Conservation (phyloP, 2,329 filamentous ascomycete species). For the Claviceps arundinis region DNA sequence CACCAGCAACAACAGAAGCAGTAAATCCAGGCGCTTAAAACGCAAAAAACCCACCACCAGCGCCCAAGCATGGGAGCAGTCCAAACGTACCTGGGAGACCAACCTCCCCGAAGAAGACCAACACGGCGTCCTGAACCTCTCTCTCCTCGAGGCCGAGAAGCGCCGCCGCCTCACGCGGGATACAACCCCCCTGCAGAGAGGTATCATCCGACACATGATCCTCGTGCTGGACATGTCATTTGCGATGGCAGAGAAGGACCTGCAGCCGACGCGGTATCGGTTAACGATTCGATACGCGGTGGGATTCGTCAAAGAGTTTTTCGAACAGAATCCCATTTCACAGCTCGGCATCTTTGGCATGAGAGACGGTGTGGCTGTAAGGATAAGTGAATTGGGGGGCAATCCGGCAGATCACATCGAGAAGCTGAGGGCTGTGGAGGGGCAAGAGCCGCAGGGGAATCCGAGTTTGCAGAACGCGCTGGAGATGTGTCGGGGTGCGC, state of each 20-base stretch:
- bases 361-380: slow-evolving; percentile 77
- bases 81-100: slow-evolving; percentile 57
- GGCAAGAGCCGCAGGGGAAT: slow-evolving; percentile 56
- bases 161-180: slow-evolving; percentile 71
- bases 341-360: slow-evolving; percentile 88
- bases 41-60: slow-evolving; percentile 22
- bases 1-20: slow-evolving; percentile 5
- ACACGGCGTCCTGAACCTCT: slow-evolving; percentile 66
- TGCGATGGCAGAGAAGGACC: slow-evolving; percentile 90
- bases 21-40: slow-evolving; percentile 15
- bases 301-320: slow-evolving; percentile 86
- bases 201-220: slow-evolving; percentile 93
- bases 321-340: slow-evolving; percentile 96
- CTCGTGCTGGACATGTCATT: slow-evolving; percentile 84
- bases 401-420: slow-evolving; percentile 83
- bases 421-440: slow-evolving; percentile 53
- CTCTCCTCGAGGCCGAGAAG: slow-evolving; percentile 72
- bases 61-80: slow-evolving; percentile 52
- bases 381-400: slow-evolving; percentile 79
- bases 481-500: slow-evolving; percentile 81
- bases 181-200: slow-evolving; percentile 87
- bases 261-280: slow-evolving; percentile 76
- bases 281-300: slow-evolving; percentile 71
- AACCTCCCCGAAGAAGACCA: slow-evolving; percentile 56
- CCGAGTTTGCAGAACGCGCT: slow-evolving; percentile 86